phyloP scores from a whole-genome alignment of 768 basidiomycete genomes.

The Rhodotorula diobovata region DNA sequence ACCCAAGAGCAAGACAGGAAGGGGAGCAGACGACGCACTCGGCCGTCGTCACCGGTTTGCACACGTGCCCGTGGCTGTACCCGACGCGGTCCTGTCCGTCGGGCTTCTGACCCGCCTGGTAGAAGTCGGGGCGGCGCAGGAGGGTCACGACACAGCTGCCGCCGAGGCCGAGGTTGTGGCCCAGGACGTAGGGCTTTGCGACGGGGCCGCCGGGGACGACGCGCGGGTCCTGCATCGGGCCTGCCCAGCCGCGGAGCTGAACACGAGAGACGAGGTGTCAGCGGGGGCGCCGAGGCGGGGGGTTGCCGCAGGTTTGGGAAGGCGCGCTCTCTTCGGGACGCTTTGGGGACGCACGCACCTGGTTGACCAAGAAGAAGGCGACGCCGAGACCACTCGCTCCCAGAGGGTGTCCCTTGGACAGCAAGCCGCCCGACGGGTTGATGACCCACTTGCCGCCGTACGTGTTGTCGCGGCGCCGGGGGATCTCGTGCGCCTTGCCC shows the following conservation, averaged over 20 bases:
- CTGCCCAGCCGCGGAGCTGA: slow-evolving; percentile 36
- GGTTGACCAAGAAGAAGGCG: slow-evolving; percentile 4
- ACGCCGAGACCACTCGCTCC: slow-evolving; percentile 40
- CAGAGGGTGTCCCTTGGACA: slow-evolving; percentile 77
- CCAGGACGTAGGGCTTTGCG: slow-evolving; percentile 57
- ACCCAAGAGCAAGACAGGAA: not conserved
- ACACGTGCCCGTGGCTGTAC: slow-evolving; percentile 72
- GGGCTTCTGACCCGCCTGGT: slow-evolving; percentile 46
- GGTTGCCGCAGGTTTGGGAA: too few species aligned
- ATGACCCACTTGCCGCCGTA: slow-evolving; percentile 64
- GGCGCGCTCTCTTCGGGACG: too few species aligned
- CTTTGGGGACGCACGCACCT: not conserved
- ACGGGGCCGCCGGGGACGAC: slow-evolving; percentile 23
- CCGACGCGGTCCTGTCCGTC: slow-evolving; percentile 69
- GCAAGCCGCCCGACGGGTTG: slow-evolving; percentile 78
- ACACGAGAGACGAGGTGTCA: too few species aligned
- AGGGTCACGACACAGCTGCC: slow-evolving; percentile 62
- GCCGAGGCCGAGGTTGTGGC: slow-evolving; percentile 64
- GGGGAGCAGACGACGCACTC: slow-evolving; percentile 53
- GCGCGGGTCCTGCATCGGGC: slow-evolving; percentile 38
- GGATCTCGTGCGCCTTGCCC: slow-evolving; percentile 67
- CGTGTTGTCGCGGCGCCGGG: slow-evolving; percentile 73
- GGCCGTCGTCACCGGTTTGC: slow-evolving; percentile 57
- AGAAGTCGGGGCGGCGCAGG: slow-evolving; percentile 73
- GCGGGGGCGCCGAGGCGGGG: too few species aligned